Evolutionary conservation across 2,329 filamentous ascomycete species (phyloP).

Genomic region (Alternaria longipes): DNA sequence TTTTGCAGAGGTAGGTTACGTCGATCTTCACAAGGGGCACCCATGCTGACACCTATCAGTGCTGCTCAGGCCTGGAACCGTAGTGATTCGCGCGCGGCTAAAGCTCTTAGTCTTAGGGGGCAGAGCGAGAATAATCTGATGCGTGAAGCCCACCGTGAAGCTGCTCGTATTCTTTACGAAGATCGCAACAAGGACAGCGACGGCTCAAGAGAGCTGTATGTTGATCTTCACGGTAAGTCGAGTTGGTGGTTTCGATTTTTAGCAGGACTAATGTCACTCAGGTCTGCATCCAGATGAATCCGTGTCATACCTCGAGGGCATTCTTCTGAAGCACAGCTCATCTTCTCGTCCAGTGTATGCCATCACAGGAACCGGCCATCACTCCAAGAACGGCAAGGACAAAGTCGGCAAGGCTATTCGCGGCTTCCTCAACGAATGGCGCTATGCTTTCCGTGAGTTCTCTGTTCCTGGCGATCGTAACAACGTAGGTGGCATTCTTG

Average conservation of each 20-base stretch:
- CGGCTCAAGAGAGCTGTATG: conserved; percentile 78
- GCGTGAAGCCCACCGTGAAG: conserved; percentile 95
- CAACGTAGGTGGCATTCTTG: conserved; percentile 73
- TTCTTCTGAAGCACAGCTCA: conserved; percentile 83
- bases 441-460: conserved; percentile 95
- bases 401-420: conserved; percentile 96
- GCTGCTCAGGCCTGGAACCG: conserved; percentile 98
- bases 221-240: conserved; percentile 80
- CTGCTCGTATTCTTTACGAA: conserved; percentile 89
- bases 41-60: conserved; percentile 58
- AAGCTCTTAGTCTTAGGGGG: conserved; percentile 90
- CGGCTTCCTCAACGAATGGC: conserved; percentile 91
- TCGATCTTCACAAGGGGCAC: background rate
- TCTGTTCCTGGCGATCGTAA: conserved; percentile 94
- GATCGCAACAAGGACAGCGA: conserved; percentile 80
- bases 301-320: conserved; percentile 89
- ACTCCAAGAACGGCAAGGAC: conserved; percentile 98
- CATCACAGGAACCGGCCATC: conserved; percentile 95
- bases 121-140: conserved; percentile 98
- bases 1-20: conserved; percentile 78
- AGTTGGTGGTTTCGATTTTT: background rate
- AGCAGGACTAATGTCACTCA: conserved; percentile 26
- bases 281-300: conserved; percentile 98
- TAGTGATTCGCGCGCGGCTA: conserved; percentile 94
- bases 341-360: conserved; percentile 82